These are phyloP conservation scores for Amanita thiersii DNA, from an alignment of 768 basidiomycete genomes.

Conservation along the genomic window DNA sequence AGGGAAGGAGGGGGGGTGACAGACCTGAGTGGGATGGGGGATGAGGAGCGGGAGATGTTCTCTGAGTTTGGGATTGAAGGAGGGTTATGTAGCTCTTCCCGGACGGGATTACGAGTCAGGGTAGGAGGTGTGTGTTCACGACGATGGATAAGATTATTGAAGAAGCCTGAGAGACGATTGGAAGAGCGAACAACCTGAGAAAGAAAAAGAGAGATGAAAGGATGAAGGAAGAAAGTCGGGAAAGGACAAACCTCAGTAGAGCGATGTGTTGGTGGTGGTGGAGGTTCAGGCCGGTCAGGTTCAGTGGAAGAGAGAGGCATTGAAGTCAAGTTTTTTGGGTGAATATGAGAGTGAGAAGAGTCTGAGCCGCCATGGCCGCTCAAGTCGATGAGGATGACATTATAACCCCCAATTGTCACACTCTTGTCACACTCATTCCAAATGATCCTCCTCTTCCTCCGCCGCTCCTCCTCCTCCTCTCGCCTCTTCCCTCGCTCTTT, in stretches of 20 bases:
- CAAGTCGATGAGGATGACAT: constrained; percentile 22
- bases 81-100: constrained; percentile 17
- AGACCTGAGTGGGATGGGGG: constrained; percentile 46
- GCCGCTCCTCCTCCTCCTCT: constrained; percentile 12
- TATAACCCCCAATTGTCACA: no score
- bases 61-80: constrained; percentile 16
- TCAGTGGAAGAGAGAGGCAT: constrained; percentile 23
- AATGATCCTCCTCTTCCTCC: constrained; percentile 16
- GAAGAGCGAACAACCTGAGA: constrained; percentile 43
- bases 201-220: constrained; percentile 10
- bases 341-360: constrained; percentile 6
- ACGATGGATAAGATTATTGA: constrained; percentile 70
- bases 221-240: constrained; percentile 2
- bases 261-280: no score
- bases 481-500: constrained; percentile 15
- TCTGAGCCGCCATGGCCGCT: no score
- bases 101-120: constrained; percentile 21
- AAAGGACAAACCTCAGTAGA: constrained; percentile 49
- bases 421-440: constrained; percentile 5
- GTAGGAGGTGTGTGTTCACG: constrained; percentile 36
- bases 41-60: constrained; percentile 41
- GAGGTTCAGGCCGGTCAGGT: no score
- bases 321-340: constrained; percentile 15
- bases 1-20: constrained; percentile 65
- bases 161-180: constrained; percentile 80